Evolutionary conservation across 1,284 basidiomycete genomes (phyloP).

Genomic region (Rhodotorula mucilaginosa): DNA sequence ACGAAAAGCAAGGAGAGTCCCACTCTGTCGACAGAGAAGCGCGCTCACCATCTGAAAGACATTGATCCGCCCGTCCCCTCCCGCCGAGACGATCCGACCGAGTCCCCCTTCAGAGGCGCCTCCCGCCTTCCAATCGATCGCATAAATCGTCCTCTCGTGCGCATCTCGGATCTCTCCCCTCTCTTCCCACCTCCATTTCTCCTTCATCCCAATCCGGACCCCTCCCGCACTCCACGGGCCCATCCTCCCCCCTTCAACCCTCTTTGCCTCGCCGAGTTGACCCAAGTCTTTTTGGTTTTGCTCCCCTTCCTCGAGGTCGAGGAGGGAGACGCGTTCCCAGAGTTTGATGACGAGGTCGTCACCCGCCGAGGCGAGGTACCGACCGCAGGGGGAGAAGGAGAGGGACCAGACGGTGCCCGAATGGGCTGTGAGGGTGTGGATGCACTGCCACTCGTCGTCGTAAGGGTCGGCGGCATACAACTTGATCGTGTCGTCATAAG

Average conservation of each 20-base stretch:
- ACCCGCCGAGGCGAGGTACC: conserved; percentile 73
- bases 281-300: not conserved
- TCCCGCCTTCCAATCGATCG: conserved; percentile 65
- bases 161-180: conserved; percentile 46
- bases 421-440: conserved; percentile 57
- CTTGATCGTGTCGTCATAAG: conserved; percentile 95
- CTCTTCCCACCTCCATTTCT: conserved; percentile 50
- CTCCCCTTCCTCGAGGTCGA: not conserved
- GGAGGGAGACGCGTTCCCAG: conserved; percentile 49
- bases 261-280: conserved; percentile 40
- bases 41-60: conserved; percentile 63
- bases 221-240: conserved; percentile 40
- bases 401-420: conserved; percentile 82
- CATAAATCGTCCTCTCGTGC: conserved; percentile 74
- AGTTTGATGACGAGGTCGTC: conserved; percentile 71
- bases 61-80: conserved; percentile 71
- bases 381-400: conserved; percentile 71
- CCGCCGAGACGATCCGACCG: conserved; percentile 71
- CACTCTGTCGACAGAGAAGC: not conserved
- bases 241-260: conserved; percentile 45
- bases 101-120: conserved; percentile 48
- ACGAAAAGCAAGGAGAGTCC: not conserved
- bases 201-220: conserved; percentile 43
- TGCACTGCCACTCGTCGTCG: conserved; percentile 90
- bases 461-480: conserved; percentile 86